phyloP scores from a whole-genome alignment of 306 rosid species.

The Malus sylvestris region DNA sequence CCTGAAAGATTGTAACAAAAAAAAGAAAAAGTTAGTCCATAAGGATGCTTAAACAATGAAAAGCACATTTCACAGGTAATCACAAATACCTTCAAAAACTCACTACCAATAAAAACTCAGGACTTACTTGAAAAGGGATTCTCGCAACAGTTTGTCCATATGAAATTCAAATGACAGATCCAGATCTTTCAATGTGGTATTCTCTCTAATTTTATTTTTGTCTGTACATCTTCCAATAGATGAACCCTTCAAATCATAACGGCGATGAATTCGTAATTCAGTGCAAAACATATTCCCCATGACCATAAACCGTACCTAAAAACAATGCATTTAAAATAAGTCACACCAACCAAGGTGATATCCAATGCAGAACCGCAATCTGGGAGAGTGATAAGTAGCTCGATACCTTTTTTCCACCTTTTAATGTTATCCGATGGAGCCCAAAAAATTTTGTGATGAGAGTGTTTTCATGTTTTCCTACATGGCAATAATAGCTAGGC shows the following conservation, averaged over 20 bases:
- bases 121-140: conserved; percentile 67
- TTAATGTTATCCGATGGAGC: conserved; percentile 71
- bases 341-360: conserved; percentile 10
- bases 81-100: too few relatives aligned
- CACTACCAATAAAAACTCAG: not conserved
- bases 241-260: conserved; percentile 93
- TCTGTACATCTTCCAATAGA: conserved; percentile 68
- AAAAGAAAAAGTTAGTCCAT: not conserved
- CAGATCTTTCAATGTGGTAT: conserved; percentile 82
- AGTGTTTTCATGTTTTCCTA: conserved; percentile 68
- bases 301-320: conserved; percentile 89
- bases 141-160: conserved; percentile 91
- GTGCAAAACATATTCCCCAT: conserved; percentile 99
- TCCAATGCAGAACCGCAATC: conserved; percentile 8
- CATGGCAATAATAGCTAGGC: conserved; percentile 75
- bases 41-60: not conserved
- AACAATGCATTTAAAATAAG: conserved; percentile 21
- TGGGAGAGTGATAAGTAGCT: not conserved
- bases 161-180: conserved; percentile 76
- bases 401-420: conserved; percentile 79
- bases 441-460: conserved; percentile 93
- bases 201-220: conserved; percentile 44
- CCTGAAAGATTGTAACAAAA: not conserved
- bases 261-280: conserved; percentile 78
- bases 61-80: not conserved